Conservation (phyloP, 2,329 filamentous ascomycete species). For the Aspergillus chevalieri region DNA sequence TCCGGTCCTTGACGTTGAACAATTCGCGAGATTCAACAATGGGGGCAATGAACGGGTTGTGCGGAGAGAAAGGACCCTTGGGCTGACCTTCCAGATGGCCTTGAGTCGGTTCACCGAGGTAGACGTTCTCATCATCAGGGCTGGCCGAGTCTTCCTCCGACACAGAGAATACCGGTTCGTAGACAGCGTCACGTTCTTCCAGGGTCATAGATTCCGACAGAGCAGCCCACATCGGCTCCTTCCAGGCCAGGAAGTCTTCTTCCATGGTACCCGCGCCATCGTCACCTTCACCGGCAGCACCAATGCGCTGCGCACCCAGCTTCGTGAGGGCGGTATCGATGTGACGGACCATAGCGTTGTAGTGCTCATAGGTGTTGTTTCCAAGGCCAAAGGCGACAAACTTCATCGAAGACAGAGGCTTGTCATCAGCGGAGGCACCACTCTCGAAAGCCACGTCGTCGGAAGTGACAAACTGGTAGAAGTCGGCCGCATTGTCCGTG, state of each 20-base stretch:
- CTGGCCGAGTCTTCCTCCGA: slow-evolving; percentile 68
- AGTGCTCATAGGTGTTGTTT: slow-evolving; percentile 99
- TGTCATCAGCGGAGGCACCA: slow-evolving; percentile 54
- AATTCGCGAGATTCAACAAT: slow-evolving; percentile 86
- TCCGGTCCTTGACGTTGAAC: slow-evolving; percentile 81
- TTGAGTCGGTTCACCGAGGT: slow-evolving; percentile 93
- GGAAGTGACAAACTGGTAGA: slow-evolving; percentile 86
- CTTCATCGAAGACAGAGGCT: slow-evolving; percentile 74
- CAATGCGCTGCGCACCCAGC: slow-evolving; percentile 77
- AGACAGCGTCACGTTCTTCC: slow-evolving; percentile 91
- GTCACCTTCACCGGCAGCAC: slow-evolving; percentile 86
- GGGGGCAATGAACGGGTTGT: slow-evolving; percentile 95
- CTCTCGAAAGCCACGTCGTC: slow-evolving; percentile 79
- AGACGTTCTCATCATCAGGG: slow-evolving; percentile 72
- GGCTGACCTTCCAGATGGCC: slow-evolving; percentile 80
- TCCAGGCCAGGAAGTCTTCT: slow-evolving; percentile 98
- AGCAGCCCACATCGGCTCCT: slow-evolving; percentile 96
- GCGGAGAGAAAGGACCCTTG: slow-evolving; percentile 88
- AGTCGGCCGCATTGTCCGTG: slow-evolving; percentile 97
- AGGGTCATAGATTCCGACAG: slow-evolving; percentile 76
- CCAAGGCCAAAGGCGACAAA: slow-evolving; percentile 94
- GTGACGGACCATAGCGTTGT: slow-evolving; percentile 96
- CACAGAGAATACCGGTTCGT: slow-evolving; percentile 86
- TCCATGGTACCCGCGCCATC: slow-evolving; percentile 99
- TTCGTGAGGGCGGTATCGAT: slow-evolving; percentile 75